Evolutionary conservation across 495 filamentous ascomycete species (phyloP).

Genomic region (Penicillium taxi): DNA sequence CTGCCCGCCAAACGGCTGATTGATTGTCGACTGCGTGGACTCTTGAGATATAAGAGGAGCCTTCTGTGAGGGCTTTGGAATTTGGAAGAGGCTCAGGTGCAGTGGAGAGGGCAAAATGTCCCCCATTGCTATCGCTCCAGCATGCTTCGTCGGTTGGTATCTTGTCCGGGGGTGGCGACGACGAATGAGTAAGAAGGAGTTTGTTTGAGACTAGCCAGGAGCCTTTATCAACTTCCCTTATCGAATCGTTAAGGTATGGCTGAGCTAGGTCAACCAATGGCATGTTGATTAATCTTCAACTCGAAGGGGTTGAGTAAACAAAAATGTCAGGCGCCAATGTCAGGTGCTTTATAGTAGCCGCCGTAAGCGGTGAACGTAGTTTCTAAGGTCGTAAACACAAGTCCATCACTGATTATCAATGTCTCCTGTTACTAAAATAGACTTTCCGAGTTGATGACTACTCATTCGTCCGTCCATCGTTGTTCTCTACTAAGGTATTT

Average conservation of each 20-base stretch:
- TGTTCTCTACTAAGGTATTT: no score
- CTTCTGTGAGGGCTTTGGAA: conserved; percentile 7
- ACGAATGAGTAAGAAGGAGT: conserved; percentile 8
- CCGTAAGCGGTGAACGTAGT: background rate
- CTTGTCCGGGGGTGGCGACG: conserved; percentile 6
- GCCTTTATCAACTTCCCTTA: conserved; percentile 6
- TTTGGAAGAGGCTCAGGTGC: conserved; percentile 8
- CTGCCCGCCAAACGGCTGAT: conserved; percentile 9
- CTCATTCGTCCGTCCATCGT: no score
- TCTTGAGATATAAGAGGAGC: conserved; percentile 4
- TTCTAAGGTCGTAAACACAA: no score
- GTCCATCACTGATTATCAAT: no score
- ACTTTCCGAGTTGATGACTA: no score
- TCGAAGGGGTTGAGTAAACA: conserved; percentile 4
- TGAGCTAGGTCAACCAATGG: conserved; percentile 2
- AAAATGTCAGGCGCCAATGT: no score
- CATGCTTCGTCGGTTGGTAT: conserved; percentile 5
- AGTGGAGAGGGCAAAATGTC: conserved; percentile 8
- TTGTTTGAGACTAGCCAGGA: conserved; percentile 11
- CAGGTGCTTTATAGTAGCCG: conserved; percentile 5
- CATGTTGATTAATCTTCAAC: conserved; percentile 7
- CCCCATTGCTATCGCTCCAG: conserved; percentile 12
- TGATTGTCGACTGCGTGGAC: conserved; percentile 11
- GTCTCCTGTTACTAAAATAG: no score
- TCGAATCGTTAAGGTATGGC: conserved; percentile 10